phyloP scores from a whole-genome alignment of 768 basidiomycete species.

The Termitomyces sp. region DNA sequence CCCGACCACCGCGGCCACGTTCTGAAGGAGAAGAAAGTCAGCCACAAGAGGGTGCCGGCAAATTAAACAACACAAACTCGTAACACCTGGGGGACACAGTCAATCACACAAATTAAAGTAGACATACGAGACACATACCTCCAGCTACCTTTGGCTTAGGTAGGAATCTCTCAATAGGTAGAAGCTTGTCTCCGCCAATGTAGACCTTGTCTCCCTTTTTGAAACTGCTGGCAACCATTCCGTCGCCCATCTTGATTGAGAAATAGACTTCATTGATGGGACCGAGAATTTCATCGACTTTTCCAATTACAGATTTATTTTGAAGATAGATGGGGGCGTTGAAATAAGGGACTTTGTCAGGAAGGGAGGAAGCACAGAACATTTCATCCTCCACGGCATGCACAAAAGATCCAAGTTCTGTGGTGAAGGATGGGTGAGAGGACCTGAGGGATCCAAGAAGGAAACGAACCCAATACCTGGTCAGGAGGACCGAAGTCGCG shows the following conservation, averaged over 20 bases:
- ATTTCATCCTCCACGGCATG: conserved; percentile 99
- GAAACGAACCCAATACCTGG: conserved; percentile 60
- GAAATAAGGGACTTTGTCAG: conserved; percentile 96
- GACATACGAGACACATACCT: conserved; percentile 35
- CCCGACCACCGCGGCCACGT: conserved; percentile 38
- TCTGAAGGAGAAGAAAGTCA: conserved; percentile 21
- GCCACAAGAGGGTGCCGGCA: neutral
- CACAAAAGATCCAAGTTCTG: conserved; percentile 89
- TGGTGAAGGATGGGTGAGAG: conserved; percentile 8
- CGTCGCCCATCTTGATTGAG: conserved; percentile 94
- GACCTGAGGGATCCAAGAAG: neutral
- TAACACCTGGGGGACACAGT: conserved; percentile 32
- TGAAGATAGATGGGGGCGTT: conserved; percentile 97
- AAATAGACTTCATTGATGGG: conserved; percentile 99
- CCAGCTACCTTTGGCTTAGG: conserved; percentile 90
- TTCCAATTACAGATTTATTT: conserved; percentile 94
- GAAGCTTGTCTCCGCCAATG: conserved; percentile 94
- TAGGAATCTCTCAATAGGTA: conserved; percentile 94
- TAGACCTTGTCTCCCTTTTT: conserved; percentile 98
- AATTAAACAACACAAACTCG: conserved; percentile 36
- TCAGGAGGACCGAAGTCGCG: conserved; percentile 79
- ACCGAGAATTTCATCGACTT: conserved; percentile 99
- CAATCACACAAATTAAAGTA: conserved; percentile 4
- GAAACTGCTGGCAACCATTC: conserved; percentile 94
- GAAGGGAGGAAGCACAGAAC: conserved; percentile 83